Base-by-base conservation (phyloP, 1,139 yeast genomes). In the Taiozyma sp. region DNA sequence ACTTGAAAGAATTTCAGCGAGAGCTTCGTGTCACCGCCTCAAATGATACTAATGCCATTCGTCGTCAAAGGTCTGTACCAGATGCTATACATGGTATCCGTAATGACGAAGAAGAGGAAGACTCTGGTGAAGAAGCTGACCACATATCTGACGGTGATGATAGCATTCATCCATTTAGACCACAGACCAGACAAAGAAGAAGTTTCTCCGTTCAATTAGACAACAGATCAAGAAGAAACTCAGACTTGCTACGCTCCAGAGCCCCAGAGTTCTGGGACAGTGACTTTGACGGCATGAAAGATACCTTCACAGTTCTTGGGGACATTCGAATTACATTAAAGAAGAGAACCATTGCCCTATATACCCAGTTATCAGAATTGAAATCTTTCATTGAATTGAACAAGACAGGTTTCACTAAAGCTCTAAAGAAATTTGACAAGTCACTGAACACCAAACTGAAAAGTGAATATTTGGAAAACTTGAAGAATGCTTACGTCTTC, bases 401-500 rank as follows among this genome's bases (percentile, higher is more conserved):
- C 72, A 78, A 77, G 58, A 88, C 95, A 35, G 98, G 97, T 7
- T 88, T 91, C 69, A 79, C 87, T 45, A 91, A 91, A 68, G 91
- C 90, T 47, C 75, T 90, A 59, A 91, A 91, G 66, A 91, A 91
- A 70, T 91, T 88, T 66, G 97, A 91, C 68, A 91, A 91, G 65
- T 83, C 88, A 21, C 73, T 90, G 60, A 78, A 79, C 55, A 80
- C 87, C 44, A 67, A 77, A 40, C 71, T 88, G 51, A 83, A 83
- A 60, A 68, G 70, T 24, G 75, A 73, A 37, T 83, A 81, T 58
- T 66, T 80, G 56, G 64, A 69, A 32, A 55, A 81, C 62, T 63
- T 69, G 59, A 51, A 61, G 13, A 62, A 62, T 16, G 69, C 80
- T 47, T 75, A 80, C 32, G 66, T 79, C 11, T 83, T 83, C 59